These are phyloP conservation scores for Cladophialophora chaetospira DNA, from an alignment of 2,329 filamentous ascomycete genomes.

Conservation along the genomic window DNA sequence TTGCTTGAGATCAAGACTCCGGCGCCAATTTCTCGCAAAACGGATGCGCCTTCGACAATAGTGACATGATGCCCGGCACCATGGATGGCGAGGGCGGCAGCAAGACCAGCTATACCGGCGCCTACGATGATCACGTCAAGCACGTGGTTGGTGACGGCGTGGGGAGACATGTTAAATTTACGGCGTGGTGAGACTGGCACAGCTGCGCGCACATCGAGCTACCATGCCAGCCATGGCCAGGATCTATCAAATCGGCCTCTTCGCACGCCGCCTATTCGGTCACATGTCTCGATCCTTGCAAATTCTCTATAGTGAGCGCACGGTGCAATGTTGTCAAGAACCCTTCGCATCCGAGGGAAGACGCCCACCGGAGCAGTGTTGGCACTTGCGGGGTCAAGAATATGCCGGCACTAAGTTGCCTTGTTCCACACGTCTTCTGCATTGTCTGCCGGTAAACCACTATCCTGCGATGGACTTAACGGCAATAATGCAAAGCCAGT, in stretches of 20 bases:
- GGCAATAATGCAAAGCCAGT: neutral
- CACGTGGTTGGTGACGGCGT: neutral
- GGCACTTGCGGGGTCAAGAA: neutral
- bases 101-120: conserved; percentile 2
- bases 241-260: neutral
- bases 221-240: neutral
- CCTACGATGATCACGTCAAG: conserved; percentile 10
- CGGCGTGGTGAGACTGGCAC: neutral
- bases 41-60: conserved; percentile 1
- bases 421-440: neutral
- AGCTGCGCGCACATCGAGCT: neutral
- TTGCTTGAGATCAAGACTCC: conserved; percentile 9
- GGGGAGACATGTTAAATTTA: neutral
- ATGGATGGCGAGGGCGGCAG: conserved; percentile 2
- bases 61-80: neutral
- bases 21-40: conserved; percentile 3
- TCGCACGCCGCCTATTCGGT: neutral
- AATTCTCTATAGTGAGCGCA: neutral
- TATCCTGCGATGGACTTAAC: neutral
- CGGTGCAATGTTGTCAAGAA: neutral
- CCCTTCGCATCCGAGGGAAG: neutral
- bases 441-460: neutral
- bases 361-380: neutral
- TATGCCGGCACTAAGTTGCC: neutral
- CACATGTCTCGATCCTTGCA: neutral